These are phyloP conservation scores for Aaosphaeria pasadenensis DNA, from an alignment of 2,329 filamentous ascomycete genomes.

Conservation along the genomic window DNA sequence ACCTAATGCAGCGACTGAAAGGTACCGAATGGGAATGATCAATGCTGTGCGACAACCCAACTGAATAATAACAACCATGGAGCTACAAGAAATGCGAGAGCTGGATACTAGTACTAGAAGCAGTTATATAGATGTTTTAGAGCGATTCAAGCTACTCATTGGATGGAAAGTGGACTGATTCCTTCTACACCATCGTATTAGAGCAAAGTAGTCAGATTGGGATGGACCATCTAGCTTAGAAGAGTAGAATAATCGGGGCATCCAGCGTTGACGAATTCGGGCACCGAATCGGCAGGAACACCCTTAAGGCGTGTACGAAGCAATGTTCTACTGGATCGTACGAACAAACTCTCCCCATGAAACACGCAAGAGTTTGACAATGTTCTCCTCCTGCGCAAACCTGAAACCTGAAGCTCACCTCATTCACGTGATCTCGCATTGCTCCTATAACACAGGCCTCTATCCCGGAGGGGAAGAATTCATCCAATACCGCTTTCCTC, in stretches of 20 bases:
- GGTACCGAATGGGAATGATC: constrained; percentile 47
- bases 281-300: no score
- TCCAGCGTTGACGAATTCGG: no score
- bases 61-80: no score
- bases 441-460: constrained; percentile 16
- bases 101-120: neutral
- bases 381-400: constrained; percentile 5
- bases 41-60: no score
- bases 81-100: neutral
- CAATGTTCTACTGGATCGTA: constrained; percentile 8
- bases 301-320: neutral
- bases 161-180: no score
- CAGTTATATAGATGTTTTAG: neutral
- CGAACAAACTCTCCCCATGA: constrained; percentile 18
- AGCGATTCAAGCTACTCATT: neutral
- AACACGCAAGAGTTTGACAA: constrained; percentile 23
- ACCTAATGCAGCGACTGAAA: constrained; percentile 87
- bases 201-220: no score
- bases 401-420: constrained; percentile 15
- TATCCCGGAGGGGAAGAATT: constrained; percentile 3
- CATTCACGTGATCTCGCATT: constrained; percentile 18
- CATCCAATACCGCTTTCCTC: constrained; percentile 5
- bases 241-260: no score
- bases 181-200: no score
- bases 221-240: no score